Conservation (phyloP, 495 filamentous ascomycete genomes). For the Pseudomonodictys pantanalensis region DNA sequence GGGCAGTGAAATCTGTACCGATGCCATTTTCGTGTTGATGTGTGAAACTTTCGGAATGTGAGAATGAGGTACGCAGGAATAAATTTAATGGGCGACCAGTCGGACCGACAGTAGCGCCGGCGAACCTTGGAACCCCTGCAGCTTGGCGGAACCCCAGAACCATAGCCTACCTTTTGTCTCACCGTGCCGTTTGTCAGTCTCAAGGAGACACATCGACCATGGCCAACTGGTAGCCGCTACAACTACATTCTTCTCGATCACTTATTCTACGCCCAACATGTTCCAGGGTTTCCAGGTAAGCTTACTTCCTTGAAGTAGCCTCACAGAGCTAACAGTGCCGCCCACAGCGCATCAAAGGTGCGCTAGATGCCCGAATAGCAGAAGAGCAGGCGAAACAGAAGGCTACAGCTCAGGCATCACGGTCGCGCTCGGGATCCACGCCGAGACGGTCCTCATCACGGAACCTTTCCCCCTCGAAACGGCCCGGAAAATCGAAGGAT, state of each 20-base stretch:
- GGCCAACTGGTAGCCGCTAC: background rate
- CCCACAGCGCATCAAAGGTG: constrained; percentile 73
- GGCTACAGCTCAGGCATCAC: constrained; percentile 48
- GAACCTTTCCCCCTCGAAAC: constrained; percentile 54
- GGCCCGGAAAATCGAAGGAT: constrained; percentile 46
- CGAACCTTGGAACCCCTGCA: background rate
- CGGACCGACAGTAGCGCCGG: background rate
- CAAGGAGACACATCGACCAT: background rate
- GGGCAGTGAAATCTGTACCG: constrained; percentile 81
- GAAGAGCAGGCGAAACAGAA: constrained; percentile 83
- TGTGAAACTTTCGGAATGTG: background rate
- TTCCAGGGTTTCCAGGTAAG: constrained; percentile 33
- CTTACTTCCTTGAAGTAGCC: background rate
- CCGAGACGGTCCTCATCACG: constrained; percentile 51
- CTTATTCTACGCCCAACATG: constrained; percentile 19
- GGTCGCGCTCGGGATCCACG: constrained; percentile 48
- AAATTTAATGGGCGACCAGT: background rate
- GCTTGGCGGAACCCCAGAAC: background rate
- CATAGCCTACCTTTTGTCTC: background rate
- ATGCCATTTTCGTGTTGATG: constrained; percentile 63
- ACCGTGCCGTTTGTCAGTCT: background rate
- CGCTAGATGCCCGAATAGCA: constrained; percentile 79
- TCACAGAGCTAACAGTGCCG: constrained; percentile 13
- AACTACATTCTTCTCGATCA: background rate
- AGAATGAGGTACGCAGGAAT: background rate